Conservation (phyloP, 257 asterid genomes). For the Thymus quinquecostatus region DNA sequence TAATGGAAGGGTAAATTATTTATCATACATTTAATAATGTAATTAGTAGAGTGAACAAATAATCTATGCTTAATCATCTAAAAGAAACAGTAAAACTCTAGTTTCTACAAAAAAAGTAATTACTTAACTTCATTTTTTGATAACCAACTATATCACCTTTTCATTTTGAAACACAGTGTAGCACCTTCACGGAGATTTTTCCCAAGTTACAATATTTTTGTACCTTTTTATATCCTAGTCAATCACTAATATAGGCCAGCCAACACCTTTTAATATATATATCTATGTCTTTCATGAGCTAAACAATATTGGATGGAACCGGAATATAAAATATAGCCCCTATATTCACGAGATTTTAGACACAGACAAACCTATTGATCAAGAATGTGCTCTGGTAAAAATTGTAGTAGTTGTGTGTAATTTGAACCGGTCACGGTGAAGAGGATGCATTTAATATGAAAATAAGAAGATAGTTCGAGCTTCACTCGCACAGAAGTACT, state of each 20-base stretch:
- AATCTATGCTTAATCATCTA: background rate
- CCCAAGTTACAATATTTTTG: background rate
- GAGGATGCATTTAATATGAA: background rate
- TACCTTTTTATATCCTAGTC: background rate
- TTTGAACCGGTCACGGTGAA: background rate
- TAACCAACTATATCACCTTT: background rate
- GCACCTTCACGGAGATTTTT: background rate
- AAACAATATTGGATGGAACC: too few species aligned
- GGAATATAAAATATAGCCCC: too few species aligned
- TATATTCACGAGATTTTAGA: too few species aligned
- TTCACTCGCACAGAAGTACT: constrained; percentile 6
- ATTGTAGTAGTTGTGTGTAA: too few species aligned
- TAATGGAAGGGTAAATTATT: background rate
- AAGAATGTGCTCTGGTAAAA: too few species aligned
- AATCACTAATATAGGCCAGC: background rate
- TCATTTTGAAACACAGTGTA: background rate
- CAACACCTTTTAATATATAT: too few species aligned
- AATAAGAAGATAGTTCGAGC: constrained; percentile 19
- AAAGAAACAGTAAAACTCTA: background rate
- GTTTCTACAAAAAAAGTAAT: too few species aligned
- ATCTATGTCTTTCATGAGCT: too few species aligned
- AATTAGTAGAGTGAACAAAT: background rate
- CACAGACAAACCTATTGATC: too few species aligned
- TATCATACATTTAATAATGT: background rate
- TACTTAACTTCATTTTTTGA: background rate